These are phyloP conservation scores for Aspergillus brasiliensis DNA, from an alignment of 2,329 filamentous ascomycete species.

Conservation along the genomic window DNA sequence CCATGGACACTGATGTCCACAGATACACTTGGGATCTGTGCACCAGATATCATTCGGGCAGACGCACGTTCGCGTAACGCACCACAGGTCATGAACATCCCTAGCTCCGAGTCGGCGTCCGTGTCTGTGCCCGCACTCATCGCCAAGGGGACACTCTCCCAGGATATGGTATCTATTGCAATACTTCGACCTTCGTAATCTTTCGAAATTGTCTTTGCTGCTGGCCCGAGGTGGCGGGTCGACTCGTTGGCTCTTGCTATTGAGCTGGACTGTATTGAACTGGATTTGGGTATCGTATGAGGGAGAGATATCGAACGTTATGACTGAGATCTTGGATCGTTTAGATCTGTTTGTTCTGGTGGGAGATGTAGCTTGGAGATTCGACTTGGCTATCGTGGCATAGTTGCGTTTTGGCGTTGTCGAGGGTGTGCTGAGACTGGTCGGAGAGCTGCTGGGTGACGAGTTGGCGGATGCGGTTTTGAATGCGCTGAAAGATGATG, in stretches of 20 bases:
- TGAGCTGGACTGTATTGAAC: not conserved
- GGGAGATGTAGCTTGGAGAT: not conserved
- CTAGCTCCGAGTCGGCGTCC: slow-evolving; percentile 19
- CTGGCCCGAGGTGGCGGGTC: not conserved
- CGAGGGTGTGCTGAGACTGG: slow-evolving; percentile 11
- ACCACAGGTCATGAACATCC: slow-evolving; percentile 31
- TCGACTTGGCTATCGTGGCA: slow-evolving; percentile 13
- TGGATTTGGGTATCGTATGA: not conserved
- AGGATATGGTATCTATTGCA: slow-evolving; percentile 40
- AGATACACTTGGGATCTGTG: slow-evolving; percentile 28
- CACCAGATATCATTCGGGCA: slow-evolving; percentile 34
- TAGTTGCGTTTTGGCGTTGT: slow-evolving; percentile 17
- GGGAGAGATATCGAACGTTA: slow-evolving; percentile 2
- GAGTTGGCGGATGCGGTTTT: not conserved
- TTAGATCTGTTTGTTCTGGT: not conserved
- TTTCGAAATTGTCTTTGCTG: not conserved
- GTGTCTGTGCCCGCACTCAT: slow-evolving; percentile 33
- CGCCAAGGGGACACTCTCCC: slow-evolving; percentile 21
- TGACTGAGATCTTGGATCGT: not conserved
- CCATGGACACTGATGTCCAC: slow-evolving; percentile 31
- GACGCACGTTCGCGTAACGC: slow-evolving; percentile 31
- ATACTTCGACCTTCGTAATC: slow-evolving; percentile 21
- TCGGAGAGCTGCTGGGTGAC: not conserved
- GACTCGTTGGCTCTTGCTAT: not conserved
- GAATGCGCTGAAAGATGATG: slow-evolving; percentile 4